Evolutionary conservation across 1,284 basidiomycete genomes (phyloP), one percentile per base, ranked within the genome.

Genomic region (Apiotrichum sp.): DNA sequence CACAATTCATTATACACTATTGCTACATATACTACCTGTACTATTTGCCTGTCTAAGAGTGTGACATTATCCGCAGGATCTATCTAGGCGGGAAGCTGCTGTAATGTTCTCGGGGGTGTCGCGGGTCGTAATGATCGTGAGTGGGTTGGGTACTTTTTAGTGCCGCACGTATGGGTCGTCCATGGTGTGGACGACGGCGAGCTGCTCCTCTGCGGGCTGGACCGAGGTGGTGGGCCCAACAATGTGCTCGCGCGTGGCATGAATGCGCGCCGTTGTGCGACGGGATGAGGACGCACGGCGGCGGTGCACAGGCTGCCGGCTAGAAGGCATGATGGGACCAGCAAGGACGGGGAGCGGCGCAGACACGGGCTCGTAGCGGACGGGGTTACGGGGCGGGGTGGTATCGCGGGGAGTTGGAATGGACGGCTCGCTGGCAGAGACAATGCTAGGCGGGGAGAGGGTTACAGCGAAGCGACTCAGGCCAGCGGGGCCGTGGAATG

Each of bases 321-420:
- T 33, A 32, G 49, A 31, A 34, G 47, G 42, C 39, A 35, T 48
- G 34, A 54, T 16, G 2, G 46, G 46, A 10, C 45, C 41, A 5
- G 52, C 40, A 6, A 48, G 31, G 14, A 54, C 47, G 31, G 43
- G 36, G 4, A 13, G 31, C 6, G 38, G 16, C 35, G 33, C 43
- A 13, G 34, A 9, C n/a, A 11, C 4, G 40, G 34, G 29, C 63
- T 65, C 34, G n/a, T 41, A 7, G 40, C 6, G 6, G 2, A 41
- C n/a, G 9, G 40, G 40, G 40, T 41, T 14, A 38, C 36, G 36
- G 4, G 36, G 36, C 13, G 8, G 43, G 66, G 68, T 41, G 70
- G 58, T 51, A 68, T 62, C 11, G 73, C 73, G 51, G 69, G 68
- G 3, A 68, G 60, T 3, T 71, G 68, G 0, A 73, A 62, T 3